A percentile compares a stretch with the other conserved stretches of the same genome.
Evolutionary conservation across 768 basidiomycete species (phyloP).

Genomic region (Lyophyllum semitale): DNA sequence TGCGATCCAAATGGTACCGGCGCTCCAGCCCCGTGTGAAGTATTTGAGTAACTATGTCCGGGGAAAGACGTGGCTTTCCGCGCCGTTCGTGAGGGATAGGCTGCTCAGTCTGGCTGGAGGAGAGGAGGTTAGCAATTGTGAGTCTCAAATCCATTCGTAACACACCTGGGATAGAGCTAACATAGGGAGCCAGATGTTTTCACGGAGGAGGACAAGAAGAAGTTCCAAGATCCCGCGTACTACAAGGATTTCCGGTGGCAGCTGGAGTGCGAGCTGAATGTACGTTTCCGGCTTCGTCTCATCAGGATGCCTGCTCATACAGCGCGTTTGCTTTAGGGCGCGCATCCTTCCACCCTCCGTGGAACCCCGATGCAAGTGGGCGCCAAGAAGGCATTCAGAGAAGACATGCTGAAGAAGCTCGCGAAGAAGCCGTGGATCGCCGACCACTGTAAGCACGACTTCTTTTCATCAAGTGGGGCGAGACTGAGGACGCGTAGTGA

Average conservation of each 20-base stretch:
- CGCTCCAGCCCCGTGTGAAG: conserved; percentile 53
- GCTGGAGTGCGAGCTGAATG: conserved; percentile 53
- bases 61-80: conserved; percentile 59
- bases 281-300: conserved; percentile 21
- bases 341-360: conserved; percentile 42
- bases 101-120: conserved; percentile 41
- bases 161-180: conserved; percentile 1
- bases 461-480: not conserved
- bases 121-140: conserved; percentile 46
- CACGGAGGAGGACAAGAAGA: conserved; percentile 50
- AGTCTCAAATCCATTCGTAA: conserved; percentile 1
- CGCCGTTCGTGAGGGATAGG: conserved; percentile 42
- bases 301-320: not conserved
- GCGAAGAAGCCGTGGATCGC: conserved; percentile 63
- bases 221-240: conserved; percentile 48
- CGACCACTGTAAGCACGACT: conserved; percentile 42
- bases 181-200: conserved; percentile 39
- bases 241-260: conserved; percentile 50
- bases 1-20: conserved; percentile 60
- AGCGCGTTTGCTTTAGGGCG: conserved; percentile 21
- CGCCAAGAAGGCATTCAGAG: conserved; percentile 37
- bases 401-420: conserved; percentile 50
- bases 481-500: conserved; percentile 35
- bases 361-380: conserved; percentile 38
- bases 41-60: conserved; percentile 58